These are phyloP conservation scores for Ceratocystis eucalypticola DNA, from an alignment of 2,329 filamentous ascomycete species.

Conservation along the genomic window DNA sequence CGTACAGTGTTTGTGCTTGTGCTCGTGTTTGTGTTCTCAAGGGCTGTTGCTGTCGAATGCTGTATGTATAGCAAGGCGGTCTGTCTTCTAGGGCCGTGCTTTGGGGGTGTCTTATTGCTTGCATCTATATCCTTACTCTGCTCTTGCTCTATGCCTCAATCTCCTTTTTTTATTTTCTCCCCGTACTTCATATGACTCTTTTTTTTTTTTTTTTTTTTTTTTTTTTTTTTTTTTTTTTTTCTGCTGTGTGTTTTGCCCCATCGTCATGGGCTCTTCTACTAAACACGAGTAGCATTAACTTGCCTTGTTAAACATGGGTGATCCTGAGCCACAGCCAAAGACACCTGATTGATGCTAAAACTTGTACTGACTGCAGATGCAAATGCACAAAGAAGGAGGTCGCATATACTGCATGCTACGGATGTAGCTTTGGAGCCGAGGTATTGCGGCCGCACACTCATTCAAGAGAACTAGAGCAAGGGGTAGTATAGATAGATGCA, in stretches of 20 bases:
- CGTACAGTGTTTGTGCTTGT: background rate
- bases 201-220: background rate
- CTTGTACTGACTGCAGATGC: background rate
- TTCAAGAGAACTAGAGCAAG: background rate
- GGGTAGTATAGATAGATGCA: background rate
- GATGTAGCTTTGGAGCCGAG: background rate
- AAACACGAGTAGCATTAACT: no score
- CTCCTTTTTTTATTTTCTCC: background rate
- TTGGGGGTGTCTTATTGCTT: background rate
- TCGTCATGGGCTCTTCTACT: background rate
- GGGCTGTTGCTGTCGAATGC: background rate
- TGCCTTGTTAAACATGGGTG: no score
- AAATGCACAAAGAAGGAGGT: slow-evolving; percentile 2
- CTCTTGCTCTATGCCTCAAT: background rate
- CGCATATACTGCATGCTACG: background rate
- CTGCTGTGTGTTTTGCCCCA: background rate
- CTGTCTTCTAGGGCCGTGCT: background rate
- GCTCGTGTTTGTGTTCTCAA: background rate
- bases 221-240: no score
- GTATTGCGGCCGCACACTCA: background rate
- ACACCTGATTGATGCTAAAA: background rate
- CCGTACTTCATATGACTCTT: background rate
- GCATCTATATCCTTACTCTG: background rate
- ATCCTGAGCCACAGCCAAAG: background rate
- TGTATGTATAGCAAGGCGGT: background rate